Conservation (phyloP, 768 basidiomycete genomes). For the Boletus pseudopeckii region DNA sequence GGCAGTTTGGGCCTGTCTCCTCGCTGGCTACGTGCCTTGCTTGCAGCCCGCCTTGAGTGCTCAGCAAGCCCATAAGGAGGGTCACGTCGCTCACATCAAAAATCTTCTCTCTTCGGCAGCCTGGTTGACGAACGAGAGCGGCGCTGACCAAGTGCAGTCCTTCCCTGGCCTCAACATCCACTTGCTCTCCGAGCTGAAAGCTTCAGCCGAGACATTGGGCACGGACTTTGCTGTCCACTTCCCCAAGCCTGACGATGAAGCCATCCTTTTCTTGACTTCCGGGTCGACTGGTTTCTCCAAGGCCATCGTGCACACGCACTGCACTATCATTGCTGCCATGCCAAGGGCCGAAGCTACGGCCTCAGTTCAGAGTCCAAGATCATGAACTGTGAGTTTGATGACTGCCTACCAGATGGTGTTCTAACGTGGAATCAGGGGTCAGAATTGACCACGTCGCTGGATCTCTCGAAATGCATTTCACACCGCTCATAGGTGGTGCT, state of each 20-base stretch:
- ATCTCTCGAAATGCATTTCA: slow-evolving; percentile 40
- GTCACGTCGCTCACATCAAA: slow-evolving; percentile 27
- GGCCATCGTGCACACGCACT: slow-evolving; percentile 39
- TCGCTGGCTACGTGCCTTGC: slow-evolving; percentile 32
- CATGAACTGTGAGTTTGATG: no score
- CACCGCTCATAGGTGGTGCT: slow-evolving; percentile 23
- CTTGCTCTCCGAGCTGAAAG: no score
- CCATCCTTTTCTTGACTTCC: no score
- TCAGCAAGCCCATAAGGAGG: slow-evolving; percentile 18
- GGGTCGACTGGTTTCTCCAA: slow-evolving; percentile 15
- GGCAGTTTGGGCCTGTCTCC: slow-evolving; percentile 30
- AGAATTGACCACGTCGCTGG: slow-evolving; percentile 46
- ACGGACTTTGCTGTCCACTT: no score
- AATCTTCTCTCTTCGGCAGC: slow-evolving; percentile 28
- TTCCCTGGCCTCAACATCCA: slow-evolving; percentile 26
- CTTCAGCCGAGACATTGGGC: background rate
- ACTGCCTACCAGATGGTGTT: background rate
- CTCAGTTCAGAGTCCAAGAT: slow-evolving; percentile 5
- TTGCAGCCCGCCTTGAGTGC: slow-evolving; percentile 34
- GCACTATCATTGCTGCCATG: slow-evolving; percentile 34
- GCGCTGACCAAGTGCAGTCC: slow-evolving; percentile 22
- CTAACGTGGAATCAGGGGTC: slow-evolving; percentile 32
- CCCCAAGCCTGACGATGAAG: no score
- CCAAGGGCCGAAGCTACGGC: slow-evolving; percentile 35
- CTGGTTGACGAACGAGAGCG: slow-evolving; percentile 30